Evolutionary conservation across 2,329 filamentous ascomycete genomes (phyloP).

Genomic region (Rhinocladiella similis): DNA sequence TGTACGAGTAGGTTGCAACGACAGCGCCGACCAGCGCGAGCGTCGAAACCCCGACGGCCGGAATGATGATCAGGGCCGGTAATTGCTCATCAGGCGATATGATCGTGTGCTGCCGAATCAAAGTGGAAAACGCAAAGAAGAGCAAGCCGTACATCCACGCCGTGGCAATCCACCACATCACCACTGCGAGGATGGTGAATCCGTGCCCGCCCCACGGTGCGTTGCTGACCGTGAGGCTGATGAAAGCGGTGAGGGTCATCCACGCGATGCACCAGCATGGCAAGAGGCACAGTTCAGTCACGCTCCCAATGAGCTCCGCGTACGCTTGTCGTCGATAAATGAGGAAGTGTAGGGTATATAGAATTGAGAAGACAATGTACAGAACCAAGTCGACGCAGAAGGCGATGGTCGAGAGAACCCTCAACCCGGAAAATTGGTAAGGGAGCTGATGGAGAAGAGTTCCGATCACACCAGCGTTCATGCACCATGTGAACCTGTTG

Average conservation of each 20-base stretch:
- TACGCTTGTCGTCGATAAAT: slow-evolving; percentile 36
- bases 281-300: slow-evolving; percentile 41
- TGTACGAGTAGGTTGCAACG: slow-evolving; percentile 9
- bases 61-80: slow-evolving; percentile 35
- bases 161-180: slow-evolving; percentile 45
- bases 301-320: slow-evolving; percentile 33
- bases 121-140: slow-evolving; percentile 33
- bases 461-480: slow-evolving; percentile 25
- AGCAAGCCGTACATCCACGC: slow-evolving; percentile 31
- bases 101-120: slow-evolving; percentile 38
- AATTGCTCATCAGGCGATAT: slow-evolving; percentile 37
- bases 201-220: slow-evolving; percentile 32
- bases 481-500: slow-evolving; percentile 27
- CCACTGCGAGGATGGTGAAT: slow-evolving; percentile 35
- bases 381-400: slow-evolving; percentile 42
- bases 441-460: slow-evolving; percentile 27
- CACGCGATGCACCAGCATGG: slow-evolving; percentile 41
- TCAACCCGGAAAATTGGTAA: slow-evolving; percentile 43
- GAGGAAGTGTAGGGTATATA: slow-evolving; percentile 37
- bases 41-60: slow-evolving; percentile 25
- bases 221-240: slow-evolving; percentile 58
- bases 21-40: slow-evolving; percentile 22
- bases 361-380: slow-evolving; percentile 31
- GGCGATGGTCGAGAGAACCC: slow-evolving; percentile 38
- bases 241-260: slow-evolving; percentile 30